Conservation (phyloP, 106 monocot genomes). For the Dioscorea zingiberensis region DNA sequence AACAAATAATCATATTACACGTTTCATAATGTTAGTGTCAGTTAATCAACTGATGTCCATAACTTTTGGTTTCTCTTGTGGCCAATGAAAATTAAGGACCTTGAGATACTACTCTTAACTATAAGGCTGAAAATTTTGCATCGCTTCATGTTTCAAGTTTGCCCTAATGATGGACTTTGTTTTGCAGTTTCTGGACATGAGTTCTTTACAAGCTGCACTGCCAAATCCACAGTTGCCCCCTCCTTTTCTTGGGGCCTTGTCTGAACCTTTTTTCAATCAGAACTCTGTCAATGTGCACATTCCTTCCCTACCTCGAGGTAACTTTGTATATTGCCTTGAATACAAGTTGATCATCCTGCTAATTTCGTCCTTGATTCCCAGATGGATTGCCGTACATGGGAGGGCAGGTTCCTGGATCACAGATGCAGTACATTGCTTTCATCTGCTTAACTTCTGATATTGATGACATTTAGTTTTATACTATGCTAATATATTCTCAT, state of each 20-base stretch:
- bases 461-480: too few species aligned
- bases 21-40: too few species aligned
- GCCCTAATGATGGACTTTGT: too few species aligned
- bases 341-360: not conserved
- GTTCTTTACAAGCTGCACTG: conserved; percentile 31
- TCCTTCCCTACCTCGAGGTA: conserved; percentile 36
- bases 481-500: not conserved
- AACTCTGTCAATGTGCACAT: conserved; percentile 16
- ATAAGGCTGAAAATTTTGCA: too few species aligned
- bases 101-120: too few species aligned
- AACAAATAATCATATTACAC: too few species aligned
- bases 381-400: conserved; percentile 18
- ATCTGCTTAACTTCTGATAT: too few species aligned
- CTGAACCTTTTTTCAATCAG: conserved; percentile 40
- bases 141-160: too few species aligned
- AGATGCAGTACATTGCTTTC: conserved; percentile 28
- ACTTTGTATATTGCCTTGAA: not conserved
- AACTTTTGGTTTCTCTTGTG: too few species aligned
- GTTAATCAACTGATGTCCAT: too few species aligned
- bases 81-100: too few species aligned
- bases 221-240: conserved; percentile 24
- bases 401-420: conserved; percentile 18
- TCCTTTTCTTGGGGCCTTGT: conserved; percentile 22
- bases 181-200: conserved; percentile 37
- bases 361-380: not conserved